Evolutionary conservation across 768 basidiomycete genomes (phyloP).

Genomic region (Galerina sulciceps): DNA sequence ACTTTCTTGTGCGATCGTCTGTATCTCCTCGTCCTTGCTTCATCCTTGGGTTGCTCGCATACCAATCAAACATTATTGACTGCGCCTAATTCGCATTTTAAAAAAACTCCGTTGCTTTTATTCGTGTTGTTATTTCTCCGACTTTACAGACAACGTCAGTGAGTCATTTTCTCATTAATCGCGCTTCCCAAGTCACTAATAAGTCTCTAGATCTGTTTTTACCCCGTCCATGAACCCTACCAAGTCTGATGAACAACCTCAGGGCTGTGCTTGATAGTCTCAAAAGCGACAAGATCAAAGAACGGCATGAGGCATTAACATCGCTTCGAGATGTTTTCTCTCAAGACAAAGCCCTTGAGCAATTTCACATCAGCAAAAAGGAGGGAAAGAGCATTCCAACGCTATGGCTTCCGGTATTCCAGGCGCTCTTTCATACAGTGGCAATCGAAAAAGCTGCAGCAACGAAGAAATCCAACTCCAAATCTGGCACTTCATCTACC

Average conservation of each 20-base stretch:
- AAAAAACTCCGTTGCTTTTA: not conserved
- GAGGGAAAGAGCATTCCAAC: conserved; percentile 35
- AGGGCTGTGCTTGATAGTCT: conserved; percentile 54
- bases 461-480: conserved; percentile 45
- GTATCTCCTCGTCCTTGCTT: not conserved
- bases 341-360: conserved; percentile 47
- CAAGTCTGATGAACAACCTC: conserved; percentile 35
- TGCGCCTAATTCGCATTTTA: not conserved
- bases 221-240: not conserved
- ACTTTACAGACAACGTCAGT: not conserved
- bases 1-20: not conserved
- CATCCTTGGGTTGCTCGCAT: not conserved
- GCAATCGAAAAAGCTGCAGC: conserved; percentile 59
- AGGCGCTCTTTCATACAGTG: conserved; percentile 73
- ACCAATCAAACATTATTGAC: no score
- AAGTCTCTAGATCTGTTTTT: conserved; percentile 1
- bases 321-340: conserved; percentile 56
- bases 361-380: conserved; percentile 40
- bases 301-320: conserved; percentile 66
- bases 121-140: not conserved
- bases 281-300: conserved; percentile 67
- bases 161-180: not conserved
- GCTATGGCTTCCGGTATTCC: conserved; percentile 70
- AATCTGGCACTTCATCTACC: conserved; percentile 36
- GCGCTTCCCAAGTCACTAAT: not conserved